Percentiles rank a stretch among this genome's conserved stretches.
Conservation (phyloP, 2,329 filamentous ascomycete genomes). For the Coleophoma crateriformis region DNA sequence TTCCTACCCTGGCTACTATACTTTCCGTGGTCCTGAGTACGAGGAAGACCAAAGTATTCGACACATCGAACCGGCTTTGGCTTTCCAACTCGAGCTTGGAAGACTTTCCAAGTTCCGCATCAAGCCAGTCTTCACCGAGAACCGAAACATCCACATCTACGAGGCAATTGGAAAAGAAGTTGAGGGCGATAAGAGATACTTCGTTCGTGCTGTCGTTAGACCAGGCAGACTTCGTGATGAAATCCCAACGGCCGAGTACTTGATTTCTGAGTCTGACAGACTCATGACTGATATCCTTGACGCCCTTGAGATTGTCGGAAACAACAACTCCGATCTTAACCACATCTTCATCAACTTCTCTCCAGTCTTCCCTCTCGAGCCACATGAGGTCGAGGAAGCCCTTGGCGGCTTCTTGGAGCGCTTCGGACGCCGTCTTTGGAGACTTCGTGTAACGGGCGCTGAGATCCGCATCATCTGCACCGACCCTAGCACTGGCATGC, state of each 20-base stretch:
- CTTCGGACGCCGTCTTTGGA: conserved; percentile 91
- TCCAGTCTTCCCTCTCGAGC: conserved; percentile 87
- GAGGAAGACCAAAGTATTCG: conserved; percentile 92
- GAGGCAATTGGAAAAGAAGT: conserved; percentile 92
- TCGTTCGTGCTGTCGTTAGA: conserved; percentile 91
- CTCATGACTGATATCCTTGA: conserved; percentile 98
- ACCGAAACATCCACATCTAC: conserved; percentile 98
- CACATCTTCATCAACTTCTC: conserved; percentile 99
- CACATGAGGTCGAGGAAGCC: conserved; percentile 85
- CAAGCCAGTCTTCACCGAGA: conserved; percentile 97
- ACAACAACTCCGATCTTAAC: conserved; percentile 98
- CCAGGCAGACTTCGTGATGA: conserved; percentile 92
- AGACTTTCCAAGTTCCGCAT: conserved; percentile 96
- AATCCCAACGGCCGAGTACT: conserved; percentile 96
- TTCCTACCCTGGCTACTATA: conserved; percentile 95
- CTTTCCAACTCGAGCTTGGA: conserved; percentile 96
- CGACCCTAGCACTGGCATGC: conserved; percentile 74
- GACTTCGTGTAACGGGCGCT: conserved; percentile 91
- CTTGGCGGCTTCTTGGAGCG: conserved; percentile 94
- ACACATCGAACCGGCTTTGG: conserved; percentile 91
- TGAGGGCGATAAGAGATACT: conserved; percentile 97
- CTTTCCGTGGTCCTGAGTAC: conserved; percentile 89
- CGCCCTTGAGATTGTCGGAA: conserved; percentile 95
- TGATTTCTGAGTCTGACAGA: conserved; percentile 94
- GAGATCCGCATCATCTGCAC: conserved; percentile 99